phyloP scores from a whole-genome alignment of 441 rosid species.

The Omphalea diandra region DNA sequence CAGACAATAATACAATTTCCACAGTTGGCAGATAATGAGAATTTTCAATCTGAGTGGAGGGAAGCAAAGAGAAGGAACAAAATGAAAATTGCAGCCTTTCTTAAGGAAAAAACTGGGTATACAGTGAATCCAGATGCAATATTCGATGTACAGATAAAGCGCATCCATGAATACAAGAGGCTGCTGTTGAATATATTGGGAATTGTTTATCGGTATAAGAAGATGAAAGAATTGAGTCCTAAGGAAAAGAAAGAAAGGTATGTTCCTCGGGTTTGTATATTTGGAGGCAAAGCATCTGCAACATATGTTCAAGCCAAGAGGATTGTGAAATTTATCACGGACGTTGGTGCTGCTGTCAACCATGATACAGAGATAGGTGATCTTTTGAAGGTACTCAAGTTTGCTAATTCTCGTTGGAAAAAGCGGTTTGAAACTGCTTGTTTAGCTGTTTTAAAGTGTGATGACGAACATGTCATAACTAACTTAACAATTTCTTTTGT shows the following conservation, averaged over 20 bases:
- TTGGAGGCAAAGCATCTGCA: conserved; percentile 96
- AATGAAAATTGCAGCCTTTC: conserved; percentile 38
- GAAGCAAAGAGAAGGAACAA: conserved; percentile 42
- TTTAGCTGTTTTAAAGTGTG: too few relatives aligned
- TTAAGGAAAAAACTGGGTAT: conserved; percentile 41
- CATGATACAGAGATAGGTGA: conserved; percentile 90
- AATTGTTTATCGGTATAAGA: conserved; percentile 86
- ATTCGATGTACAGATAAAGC: conserved; percentile 48
- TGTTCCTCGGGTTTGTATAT: conserved; percentile 91
- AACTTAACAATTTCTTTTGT: too few relatives aligned
- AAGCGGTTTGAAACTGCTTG: too few relatives aligned
- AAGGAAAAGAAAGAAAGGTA: conserved; percentile 58
- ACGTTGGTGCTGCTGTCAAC: conserved; percentile 85
- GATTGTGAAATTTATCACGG: conserved; percentile 90
- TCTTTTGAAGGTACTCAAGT: conserved; percentile 64
- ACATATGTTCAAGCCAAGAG: conserved; percentile 97
- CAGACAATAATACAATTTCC: too few relatives aligned
- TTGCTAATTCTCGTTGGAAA: background rate
- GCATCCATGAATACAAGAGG: conserved; percentile 49
- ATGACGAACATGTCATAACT: too few relatives aligned
- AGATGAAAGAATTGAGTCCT: conserved; percentile 88
- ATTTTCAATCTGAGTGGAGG: conserved; percentile 36
- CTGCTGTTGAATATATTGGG: conserved; percentile 56
- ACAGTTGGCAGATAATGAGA: conserved; percentile 44
- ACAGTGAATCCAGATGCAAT: conserved; percentile 42